Percentiles rank a stretch among this genome's conserved stretches.
These are phyloP conservation scores for Lipomyces yamadae DNA, from an alignment of 805 yeast species.

Conservation along the genomic window DNA sequence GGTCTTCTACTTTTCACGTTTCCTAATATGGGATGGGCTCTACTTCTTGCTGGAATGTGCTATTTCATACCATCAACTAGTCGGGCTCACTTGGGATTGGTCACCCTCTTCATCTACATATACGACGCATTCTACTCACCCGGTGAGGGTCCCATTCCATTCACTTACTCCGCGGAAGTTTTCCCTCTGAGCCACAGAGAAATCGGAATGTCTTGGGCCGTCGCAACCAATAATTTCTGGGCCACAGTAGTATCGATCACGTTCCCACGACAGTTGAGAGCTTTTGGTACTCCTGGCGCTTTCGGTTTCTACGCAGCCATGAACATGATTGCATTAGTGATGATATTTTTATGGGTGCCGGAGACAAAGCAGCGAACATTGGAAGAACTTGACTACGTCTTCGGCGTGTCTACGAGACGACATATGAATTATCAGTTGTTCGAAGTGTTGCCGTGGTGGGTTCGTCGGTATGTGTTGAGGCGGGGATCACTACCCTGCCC, in stretches of 20 bases:
- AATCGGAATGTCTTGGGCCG: constrained; percentile 77
- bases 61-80: constrained; percentile 65
- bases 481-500: constrained; percentile 5
- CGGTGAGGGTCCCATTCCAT: constrained; percentile 90
- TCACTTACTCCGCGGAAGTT: constrained; percentile 85
- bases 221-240: constrained; percentile 61
- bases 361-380: constrained; percentile 66
- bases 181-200: constrained; percentile 80
- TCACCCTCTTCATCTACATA: constrained; percentile 73
- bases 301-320: constrained; percentile 89
- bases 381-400: constrained; percentile 57
- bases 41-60: constrained; percentile 60
- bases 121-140: constrained; percentile 75
- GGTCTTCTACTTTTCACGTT: constrained; percentile 59
- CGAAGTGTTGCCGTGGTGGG: constrained; percentile 52
- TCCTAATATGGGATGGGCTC: constrained; percentile 61
- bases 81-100: constrained; percentile 61
- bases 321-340: constrained; percentile 77
- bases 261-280: constrained; percentile 72
- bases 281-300: constrained; percentile 80
- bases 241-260: constrained; percentile 69
- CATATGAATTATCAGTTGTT: constrained; percentile 29
- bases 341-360: constrained; percentile 55
- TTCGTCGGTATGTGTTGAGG: constrained; percentile 28
- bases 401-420: constrained; percentile 33